Percentiles rank a stretch among this genome's conserved stretches.
Evolutionary conservation across 495 filamentous ascomycete species (phyloP).

Genomic region (Cercophora newfieldiana): DNA sequence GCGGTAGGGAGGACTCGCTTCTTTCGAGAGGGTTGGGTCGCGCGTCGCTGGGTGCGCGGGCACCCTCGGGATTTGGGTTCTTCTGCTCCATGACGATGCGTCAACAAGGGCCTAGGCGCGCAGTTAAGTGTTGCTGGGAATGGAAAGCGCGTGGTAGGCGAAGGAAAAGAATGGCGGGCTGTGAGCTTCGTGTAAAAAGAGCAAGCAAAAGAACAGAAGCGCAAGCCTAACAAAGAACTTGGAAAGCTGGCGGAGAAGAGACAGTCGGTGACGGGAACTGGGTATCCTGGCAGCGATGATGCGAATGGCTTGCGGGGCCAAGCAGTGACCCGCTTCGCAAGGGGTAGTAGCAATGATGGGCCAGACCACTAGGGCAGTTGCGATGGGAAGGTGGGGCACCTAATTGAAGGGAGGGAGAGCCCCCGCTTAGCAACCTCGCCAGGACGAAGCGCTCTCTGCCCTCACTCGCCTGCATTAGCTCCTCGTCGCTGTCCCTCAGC

Average conservation of each 20-base stretch:
- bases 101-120: conserved; percentile 1
- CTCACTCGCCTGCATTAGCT: background rate
- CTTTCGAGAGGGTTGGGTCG: conserved; percentile 15
- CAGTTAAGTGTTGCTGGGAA: background rate
- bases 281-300: conserved; percentile 5
- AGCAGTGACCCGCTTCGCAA: background rate
- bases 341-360: background rate
- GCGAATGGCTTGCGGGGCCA: conserved; percentile 10
- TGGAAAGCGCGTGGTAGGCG: background rate
- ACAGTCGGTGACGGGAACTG: conserved; percentile 8
- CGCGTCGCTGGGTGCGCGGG: background rate
- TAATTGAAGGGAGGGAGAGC: background rate
- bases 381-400: background rate
- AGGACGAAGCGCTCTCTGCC: conserved; percentile 7
- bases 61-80: conserved; percentile 9
- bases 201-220: background rate
- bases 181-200: background rate
- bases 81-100: conserved; percentile 11
- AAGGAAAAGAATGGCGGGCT: background rate
- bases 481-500: background rate
- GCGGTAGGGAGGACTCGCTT: conserved; percentile 34
- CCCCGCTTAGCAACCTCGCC: background rate
- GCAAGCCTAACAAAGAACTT: background rate
- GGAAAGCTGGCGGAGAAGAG: background rate
- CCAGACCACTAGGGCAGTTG: conserved; percentile 5